Base-by-base conservation (phyloP, 495 filamentous ascomycete species). In the Filosporella fistucella region DNA sequence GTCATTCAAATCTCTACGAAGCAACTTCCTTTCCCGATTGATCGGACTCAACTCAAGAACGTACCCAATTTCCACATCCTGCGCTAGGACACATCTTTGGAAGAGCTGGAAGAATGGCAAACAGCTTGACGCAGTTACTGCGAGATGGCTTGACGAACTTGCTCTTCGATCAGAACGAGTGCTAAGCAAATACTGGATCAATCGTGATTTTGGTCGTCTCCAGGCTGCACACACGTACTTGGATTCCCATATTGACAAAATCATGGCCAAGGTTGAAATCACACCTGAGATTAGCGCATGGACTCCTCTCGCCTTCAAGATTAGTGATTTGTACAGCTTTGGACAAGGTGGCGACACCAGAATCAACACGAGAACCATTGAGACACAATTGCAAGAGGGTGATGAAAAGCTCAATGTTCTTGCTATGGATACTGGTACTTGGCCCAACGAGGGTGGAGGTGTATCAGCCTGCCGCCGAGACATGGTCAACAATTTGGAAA, bases 401-500 rank as follows among this genome's bases (percentile, higher is more conserved):
- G 69, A 77, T 12, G 64, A 72, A 23, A 67, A 62, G 4, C 69
- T 84, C 11, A 78, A 82, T 51, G 77, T 84, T 41, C 68, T 84
- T 56, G 78, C 79, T 32, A 71, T 76, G n/a, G 80, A 84, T 56
- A 82, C 68, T 33, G 77, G 77, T 14, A 82, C 78, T 26, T 84
- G 80, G 80, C 80, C 80, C 0, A 81, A 82, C 37, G 76, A 82
- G 39, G 75, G 75, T 40, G 80, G 80, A 43, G 80, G 80, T 55
- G 80, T 84, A 14, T 82, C 79, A 28, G 77, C 77, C 21, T 84
- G 80, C 64, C 76, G 80, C 13, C 68, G 80, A 39, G 80, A 84
- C 51, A 68, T 84, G 66, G 76, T 84, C 63, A 81, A 84, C 55
- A 74, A 76, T 16, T 68, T 82, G 39, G 61, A 65, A 20, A 78